Evolutionary conservation across 2,329 filamentous ascomycete species (phyloP).

Genomic region (Hypoxylon rubiginosum): DNA sequence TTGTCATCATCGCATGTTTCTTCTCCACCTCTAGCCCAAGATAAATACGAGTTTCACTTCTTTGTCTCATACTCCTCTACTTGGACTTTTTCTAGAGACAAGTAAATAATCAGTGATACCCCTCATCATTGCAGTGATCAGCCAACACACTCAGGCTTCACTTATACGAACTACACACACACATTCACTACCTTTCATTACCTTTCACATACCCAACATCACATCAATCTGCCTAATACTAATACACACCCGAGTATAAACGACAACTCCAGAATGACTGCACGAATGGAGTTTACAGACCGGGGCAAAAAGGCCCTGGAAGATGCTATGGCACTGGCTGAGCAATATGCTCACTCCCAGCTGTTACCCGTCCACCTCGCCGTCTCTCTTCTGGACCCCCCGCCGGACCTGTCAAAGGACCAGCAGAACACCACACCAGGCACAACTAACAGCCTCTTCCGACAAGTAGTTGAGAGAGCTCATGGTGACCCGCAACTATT

Average conservation of each 20-base stretch:
- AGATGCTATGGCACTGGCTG: constrained; percentile 88
- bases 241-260: constrained; percentile 35
- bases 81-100: constrained; percentile 29
- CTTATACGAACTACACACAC: constrained; percentile 8
- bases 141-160: constrained; percentile 26
- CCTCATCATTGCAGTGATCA: not conserved
- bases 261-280: constrained; percentile 69
- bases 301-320: constrained; percentile 89
- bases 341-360: constrained; percentile 92
- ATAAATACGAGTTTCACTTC: constrained; percentile 39
- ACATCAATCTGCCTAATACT: constrained; percentile 11
- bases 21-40: constrained; percentile 32
- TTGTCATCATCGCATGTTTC: constrained; percentile 41
- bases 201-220: constrained; percentile 9
- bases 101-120: constrained; percentile 19
- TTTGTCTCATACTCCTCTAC: constrained; percentile 18
- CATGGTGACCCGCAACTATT: constrained; percentile 92
- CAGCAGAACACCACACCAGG: constrained; percentile 81
- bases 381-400: constrained; percentile 82
- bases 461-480: constrained; percentile 93
- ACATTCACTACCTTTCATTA: constrained; percentile 28
- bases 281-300: constrained; percentile 93
- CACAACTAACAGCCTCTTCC: constrained; percentile 81
- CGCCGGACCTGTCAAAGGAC: constrained; percentile 82
- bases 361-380: constrained; percentile 91